Base-by-base conservation (phyloP, 148 eudicot genomes). In the Rhododendron williamsianum region DNA sequence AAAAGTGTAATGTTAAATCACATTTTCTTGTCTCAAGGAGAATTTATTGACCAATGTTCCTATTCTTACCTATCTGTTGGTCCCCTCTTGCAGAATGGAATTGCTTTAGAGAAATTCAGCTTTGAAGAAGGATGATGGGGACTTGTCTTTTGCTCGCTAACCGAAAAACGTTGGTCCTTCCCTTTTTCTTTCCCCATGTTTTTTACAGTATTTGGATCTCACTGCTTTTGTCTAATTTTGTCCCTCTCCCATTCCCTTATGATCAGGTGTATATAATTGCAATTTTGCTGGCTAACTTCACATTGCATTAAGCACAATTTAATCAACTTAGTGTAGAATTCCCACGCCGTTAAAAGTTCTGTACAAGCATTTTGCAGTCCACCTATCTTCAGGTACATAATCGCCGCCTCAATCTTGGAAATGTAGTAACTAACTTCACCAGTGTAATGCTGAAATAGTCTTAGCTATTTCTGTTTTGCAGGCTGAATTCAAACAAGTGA, bases 81-180 rank as follows among this genome's bases (percentile, higher is more conserved):
- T 88, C 91, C 92, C 91, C 87, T 52, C 69, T 88, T 91, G 54
- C 93, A 91, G 88, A 91, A 84, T 88, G 90, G 88, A 86, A 87
- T 86, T 85, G 43, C 90, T 89, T 90, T 89, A 84, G 73, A 85
- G 82, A 88, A 92, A 83, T 85, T 86, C 88, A 45, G 83, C 81
- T 81, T 90, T 87, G 88, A 86, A 88, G 76, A 86, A 88, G 76
- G 85, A 80, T 89, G 95, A 91, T 86, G 90, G 91, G 89, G 94
- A 95, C 93, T 82, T 81, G 78, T 76, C 88, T 92, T 67, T 87
- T 85, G 91, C 93, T 82, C 92, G 80, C 56, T 80, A 30, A 87
- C 88, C 92, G 88, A 88, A 84, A 93, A 92, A 93, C 88, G 98
- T 92, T 23, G 35, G 86, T 69, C 81, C 86, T 72, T 73, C 73